Percentiles rank a stretch among this genome's conserved stretches.
Evolutionary conservation across 2,329 filamentous ascomycete species (phyloP).

Genomic region (Seiridium unicorne): DNA sequence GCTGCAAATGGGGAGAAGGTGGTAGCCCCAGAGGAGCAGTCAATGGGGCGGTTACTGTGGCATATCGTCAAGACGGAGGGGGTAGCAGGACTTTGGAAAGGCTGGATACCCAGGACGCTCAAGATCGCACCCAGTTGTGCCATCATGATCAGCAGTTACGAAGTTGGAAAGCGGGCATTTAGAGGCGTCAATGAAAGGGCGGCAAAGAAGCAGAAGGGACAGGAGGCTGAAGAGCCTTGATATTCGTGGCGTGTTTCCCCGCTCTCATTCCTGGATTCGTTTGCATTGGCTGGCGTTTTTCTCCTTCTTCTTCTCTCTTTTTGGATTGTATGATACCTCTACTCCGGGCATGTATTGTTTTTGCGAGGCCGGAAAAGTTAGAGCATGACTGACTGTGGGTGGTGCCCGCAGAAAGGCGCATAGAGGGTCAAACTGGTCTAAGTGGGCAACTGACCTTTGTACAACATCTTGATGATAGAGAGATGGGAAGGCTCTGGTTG

Average conservation of each 20-base stretch:
- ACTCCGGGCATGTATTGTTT: constrained; percentile 5
- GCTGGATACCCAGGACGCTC: constrained; percentile 86
- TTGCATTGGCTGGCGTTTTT: constrained; percentile 29
- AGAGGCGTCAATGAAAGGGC: constrained; percentile 65
- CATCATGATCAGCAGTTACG: constrained; percentile 99
- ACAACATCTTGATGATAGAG: no score
- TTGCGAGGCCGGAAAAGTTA: constrained; percentile 11
- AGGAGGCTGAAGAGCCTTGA: constrained; percentile 12
- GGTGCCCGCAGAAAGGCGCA: background rate
- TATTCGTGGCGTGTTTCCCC: constrained; percentile 9
- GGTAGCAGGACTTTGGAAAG: constrained; percentile 76
- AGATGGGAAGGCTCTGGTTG: no score
- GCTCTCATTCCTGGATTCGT: constrained; percentile 10
- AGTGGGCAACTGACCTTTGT: no score
- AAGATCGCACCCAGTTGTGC: constrained; percentile 96
- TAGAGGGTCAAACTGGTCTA: background rate
- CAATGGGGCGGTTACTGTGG: constrained; percentile 80
- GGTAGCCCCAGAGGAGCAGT: constrained; percentile 66
- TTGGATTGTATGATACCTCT: constrained; percentile 23
- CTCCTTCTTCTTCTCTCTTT: no score
- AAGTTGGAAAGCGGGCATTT: constrained; percentile 89
- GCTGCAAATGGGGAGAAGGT: constrained; percentile 23
- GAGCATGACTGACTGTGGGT: constrained; percentile 9
- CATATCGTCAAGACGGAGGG: constrained; percentile 91
- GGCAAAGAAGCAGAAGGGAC: constrained; percentile 20